Base-by-base conservation (phyloP, 2,329 filamentous ascomycete species). In the Monosporascus sp. region DNA sequence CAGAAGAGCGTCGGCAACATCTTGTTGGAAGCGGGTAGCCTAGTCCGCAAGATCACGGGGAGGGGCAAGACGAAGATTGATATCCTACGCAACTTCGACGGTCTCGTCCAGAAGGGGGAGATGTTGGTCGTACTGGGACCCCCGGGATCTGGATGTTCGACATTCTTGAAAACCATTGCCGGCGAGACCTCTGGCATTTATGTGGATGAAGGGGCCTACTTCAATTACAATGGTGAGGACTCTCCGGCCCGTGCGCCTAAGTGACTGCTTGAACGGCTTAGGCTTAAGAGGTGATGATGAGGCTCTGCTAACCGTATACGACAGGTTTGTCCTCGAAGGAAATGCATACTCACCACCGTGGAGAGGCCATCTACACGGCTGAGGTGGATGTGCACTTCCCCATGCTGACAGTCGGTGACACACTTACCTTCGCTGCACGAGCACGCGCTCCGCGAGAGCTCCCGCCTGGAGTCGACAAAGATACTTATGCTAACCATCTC, bases 311-410 rank as follows among this genome's bases (percentile, higher is more conserved):
- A 60, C 53, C 38, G 25, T 22, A 15, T 25, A 9, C 2, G 38
- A 54, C 55, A 78, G 82, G 86, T 60, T 78, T 90, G 63, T 74
- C 81, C 3, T 79, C 88, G 52, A 73, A 88, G 64, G 81, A 90
- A 65, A 93, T 94, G 88, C 83, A 88, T 71, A 82, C 81, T 11
- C 77, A 81, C 57, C 91, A 93, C 73, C 85, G 88, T 27, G 90
- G 90, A 59, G 90, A 95, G 71, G 88, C 88, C 57, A 92, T 94
- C 67, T 94, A 94, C 72, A 92, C 88, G 0, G 88, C 88, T 54
- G 89, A 94, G 69, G 86, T 89, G 37, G 90, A 95, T 66, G 86
- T 88, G 5, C 88, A 92, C 70, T 92, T 92, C 65, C 87, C 88
- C 14, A 81, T 86, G 72, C 72, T 94, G 62, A 85, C 82, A 2